Evolutionary conservation across 352 stramenopile species (phyloP), one percentile per base, ranked within the genome.

Genomic region (Globisporangium paddicum): DNA sequence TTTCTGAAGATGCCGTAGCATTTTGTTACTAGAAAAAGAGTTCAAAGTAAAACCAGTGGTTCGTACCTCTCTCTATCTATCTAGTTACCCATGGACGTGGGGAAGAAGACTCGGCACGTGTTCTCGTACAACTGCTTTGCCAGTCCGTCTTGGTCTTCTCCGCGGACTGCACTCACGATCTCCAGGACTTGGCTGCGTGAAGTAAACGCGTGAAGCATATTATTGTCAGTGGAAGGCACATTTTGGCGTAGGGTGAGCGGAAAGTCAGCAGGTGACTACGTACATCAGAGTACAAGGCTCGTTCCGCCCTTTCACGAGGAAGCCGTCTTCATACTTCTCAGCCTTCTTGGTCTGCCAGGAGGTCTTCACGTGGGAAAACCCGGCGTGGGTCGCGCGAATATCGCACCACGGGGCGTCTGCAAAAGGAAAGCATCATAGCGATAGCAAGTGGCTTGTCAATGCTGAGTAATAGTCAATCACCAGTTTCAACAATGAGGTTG

Each of bases 391-490:
- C 10, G 82, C 70, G 37, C 94, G 89, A 51, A 99, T 97, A 64
- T 98, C 95, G 69, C 96, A 98, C 92, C 96, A 99, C 23, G 96
- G 96, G 52, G 91, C 93, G 71, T 99, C 96, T 91, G 10, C 10
- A 23, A 59, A n/a, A 46, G 25, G n/a, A n/a, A n/a, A n/a, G n/a
- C n/a, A 21, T 26, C 13, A n/a, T 52, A 32, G 5, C 35, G 10
- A 62, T 25, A 30, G n/a, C 5, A 38, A 25, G 13, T 3, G 21
- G 2, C 2, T 5, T 52, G 25, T 52, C 25, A 38, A 26, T 4
- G 2, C 16, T 25, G 8, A 3, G 13, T 11, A 37, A 16, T 13
- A 3, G 4, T 9, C 14, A 23, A 37, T 4, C 5, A 18, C 18
- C 40, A 16, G 28, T 6, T 26, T 23, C 40, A 40, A 40, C 3